phyloP scores from a whole-genome alignment of 2,329 filamentous ascomycete species.

The Exophiala viscosa region DNA sequence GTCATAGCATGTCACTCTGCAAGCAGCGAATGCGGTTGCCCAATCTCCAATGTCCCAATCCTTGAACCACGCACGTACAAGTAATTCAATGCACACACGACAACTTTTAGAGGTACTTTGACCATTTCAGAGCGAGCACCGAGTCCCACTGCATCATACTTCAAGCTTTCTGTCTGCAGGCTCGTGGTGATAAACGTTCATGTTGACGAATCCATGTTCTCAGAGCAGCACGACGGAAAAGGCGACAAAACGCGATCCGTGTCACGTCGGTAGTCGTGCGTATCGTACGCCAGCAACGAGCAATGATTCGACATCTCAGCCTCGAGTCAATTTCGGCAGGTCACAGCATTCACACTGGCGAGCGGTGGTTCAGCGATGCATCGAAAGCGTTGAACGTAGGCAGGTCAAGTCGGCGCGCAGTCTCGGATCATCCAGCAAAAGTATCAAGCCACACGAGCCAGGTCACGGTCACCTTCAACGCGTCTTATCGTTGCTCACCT shows the following conservation, averaged over 20 bases:
- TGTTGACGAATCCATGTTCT: no score
- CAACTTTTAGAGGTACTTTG: no score
- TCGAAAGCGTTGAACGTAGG: slow-evolving; percentile 5
- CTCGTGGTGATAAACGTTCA: no score
- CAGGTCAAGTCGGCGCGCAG: slow-evolving; percentile 18
- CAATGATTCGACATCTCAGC: not conserved
- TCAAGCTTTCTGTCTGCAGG: no score
- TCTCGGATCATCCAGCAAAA: slow-evolving; percentile 17
- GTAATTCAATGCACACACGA: no score
- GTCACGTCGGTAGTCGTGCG: not conserved
- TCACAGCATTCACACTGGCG: slow-evolving; percentile 14
- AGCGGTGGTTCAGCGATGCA: no score
- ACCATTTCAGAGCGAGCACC: no score
- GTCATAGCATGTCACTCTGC: not conserved
- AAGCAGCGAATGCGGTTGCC: not conserved
- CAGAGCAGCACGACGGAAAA: no score
- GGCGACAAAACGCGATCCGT: no score
- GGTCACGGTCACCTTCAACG: slow-evolving; percentile 26
- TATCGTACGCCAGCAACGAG: not conserved
- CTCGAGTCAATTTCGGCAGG: slow-evolving; percentile 5
- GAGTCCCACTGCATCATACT: no score
- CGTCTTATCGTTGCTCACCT: slow-evolving; percentile 30
- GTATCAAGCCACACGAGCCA: slow-evolving; percentile 19
- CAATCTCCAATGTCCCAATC: no score
- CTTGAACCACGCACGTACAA: no score